Evolutionary conservation across 352 stramenopile species (phyloP).

Genomic region (Pythium coloratum): DNA sequence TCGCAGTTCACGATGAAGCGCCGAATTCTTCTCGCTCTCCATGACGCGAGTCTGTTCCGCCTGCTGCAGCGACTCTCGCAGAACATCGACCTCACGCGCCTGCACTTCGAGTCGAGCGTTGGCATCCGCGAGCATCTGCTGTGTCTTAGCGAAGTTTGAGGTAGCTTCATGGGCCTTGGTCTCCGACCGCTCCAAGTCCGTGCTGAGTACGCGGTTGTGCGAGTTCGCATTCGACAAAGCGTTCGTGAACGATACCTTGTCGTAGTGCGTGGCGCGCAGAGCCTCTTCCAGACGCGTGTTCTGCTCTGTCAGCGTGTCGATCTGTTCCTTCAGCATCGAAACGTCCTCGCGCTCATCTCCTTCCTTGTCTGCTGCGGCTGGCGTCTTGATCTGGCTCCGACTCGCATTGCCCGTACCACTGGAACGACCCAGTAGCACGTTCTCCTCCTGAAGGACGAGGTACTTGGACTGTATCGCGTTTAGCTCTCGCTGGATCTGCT

Average conservation of each 20-base stretch:
- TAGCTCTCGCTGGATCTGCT: slow-evolving; percentile 55
- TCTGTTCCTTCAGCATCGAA: slow-evolving; percentile 48
- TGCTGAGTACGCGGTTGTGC: slow-evolving; percentile 67
- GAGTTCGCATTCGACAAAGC: slow-evolving; percentile 74
- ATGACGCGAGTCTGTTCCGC: slow-evolving; percentile 48
- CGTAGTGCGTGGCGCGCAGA: slow-evolving; percentile 72
- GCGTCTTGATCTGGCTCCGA: slow-evolving; percentile 3
- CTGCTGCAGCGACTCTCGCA: slow-evolving; percentile 58
- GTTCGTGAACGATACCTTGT: slow-evolving; percentile 85
- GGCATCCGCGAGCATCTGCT: slow-evolving; percentile 45
- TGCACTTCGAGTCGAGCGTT: slow-evolving; percentile 42
- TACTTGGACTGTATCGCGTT: slow-evolving; percentile 48
- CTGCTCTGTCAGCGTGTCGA: slow-evolving; percentile 50
- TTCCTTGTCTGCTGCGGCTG: neutral
- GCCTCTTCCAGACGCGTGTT: slow-evolving; percentile 74
- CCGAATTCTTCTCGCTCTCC: slow-evolving; percentile 74
- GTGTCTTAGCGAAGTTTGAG: slow-evolving; percentile 37
- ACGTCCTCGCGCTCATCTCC: neutral
- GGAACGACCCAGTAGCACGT: slow-evolving; percentile 26
- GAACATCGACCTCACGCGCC: slow-evolving; percentile 53
- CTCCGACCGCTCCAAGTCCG: slow-evolving; percentile 56
- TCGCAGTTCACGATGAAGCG: slow-evolving; percentile 62
- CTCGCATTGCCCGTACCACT: slow-evolving; percentile 1
- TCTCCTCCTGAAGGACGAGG: slow-evolving; percentile 51
- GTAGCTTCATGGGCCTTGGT: slow-evolving; percentile 50